Evolutionary conservation across 2,329 filamentous ascomycete genomes (phyloP), one percentile per base, ranked within the genome.

Genomic region (Colletotrichum musicola): DNA sequence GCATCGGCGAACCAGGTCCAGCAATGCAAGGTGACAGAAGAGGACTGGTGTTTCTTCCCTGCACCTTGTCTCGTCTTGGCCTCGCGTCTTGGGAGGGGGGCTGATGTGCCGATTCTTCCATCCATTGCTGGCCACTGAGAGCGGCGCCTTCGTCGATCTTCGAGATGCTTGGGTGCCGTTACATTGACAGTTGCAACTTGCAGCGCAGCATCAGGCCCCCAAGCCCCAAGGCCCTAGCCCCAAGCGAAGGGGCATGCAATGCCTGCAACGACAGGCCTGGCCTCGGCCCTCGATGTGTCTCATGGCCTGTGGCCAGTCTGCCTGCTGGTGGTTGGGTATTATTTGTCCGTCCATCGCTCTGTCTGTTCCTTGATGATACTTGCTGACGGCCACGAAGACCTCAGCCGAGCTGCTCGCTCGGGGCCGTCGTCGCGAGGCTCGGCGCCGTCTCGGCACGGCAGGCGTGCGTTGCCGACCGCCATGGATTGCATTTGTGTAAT

Each of bases 81-180:
- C 65, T 61, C 16, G 44, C 53, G 50, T 57, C 53, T 65, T 71
- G 65, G 50, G 42, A 65, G 64, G 61, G 59, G 68, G 68, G 35
- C 27, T 63, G 65, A 62, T 62, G 56, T 71, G 69, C 66, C 69
- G 69, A 69, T 62, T 66, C 47, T 69, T 71, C 69, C 69, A 69
- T 54, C 56, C 56, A 49, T 40, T 27, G 55, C 50, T 66, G 62
- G 46, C 50, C 56, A 47, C 35, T 35, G 42, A 55, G 55, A 60
- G 51, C 22, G 6, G 35, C 10, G 35, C 51, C 65, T 49, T 40
- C 38, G 68, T 69, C 53, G 69, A 71, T 71, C 64, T 35, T 64
- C 60, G 42, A 56, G 56, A 69, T 64, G 50, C 46, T 49, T 18
- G 46, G n/a, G n/a, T 49, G 46, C 46, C 46, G 46, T 62, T 55